Percentiles rank a stretch among this genome's conserved stretches.
phyloP scores from a whole-genome alignment of 2,329 filamentous ascomycete species.

The Metarhizium sp. region DNA sequence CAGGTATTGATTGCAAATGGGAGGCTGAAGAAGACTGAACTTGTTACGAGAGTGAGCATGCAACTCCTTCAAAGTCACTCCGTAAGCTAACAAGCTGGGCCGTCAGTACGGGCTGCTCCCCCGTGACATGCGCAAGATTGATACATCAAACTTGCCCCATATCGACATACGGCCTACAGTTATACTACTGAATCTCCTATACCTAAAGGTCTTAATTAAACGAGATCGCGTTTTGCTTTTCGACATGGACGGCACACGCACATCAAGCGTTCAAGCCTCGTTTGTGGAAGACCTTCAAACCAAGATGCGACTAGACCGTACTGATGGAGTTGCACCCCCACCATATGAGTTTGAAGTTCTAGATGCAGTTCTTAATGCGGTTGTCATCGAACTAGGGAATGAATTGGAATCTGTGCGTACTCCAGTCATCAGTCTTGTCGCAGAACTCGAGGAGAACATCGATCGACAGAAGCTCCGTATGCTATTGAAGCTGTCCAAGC shows the following conservation, averaged over 20 bases:
- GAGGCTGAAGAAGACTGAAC: constrained; percentile 92
- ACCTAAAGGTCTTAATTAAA: constrained; percentile 90
- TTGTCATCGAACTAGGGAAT: constrained; percentile 80
- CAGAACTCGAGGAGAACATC: constrained; percentile 90
- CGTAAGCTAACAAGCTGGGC: not conserved
- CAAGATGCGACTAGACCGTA: constrained; percentile 69
- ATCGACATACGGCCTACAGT: constrained; percentile 87
- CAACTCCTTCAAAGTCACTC: not conserved
- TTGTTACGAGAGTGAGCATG: constrained; percentile 71
- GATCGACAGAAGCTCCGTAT: constrained; percentile 86
- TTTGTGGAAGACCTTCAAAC: constrained; percentile 97
- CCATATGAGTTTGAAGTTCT: constrained; percentile 90
- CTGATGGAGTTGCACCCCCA: constrained; percentile 16
- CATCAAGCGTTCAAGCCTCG: constrained; percentile 86
- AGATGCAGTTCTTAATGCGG: constrained; percentile 87
- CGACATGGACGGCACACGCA: constrained; percentile 86
- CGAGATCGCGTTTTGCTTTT: constrained; percentile 87
- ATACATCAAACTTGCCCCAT: constrained; percentile 87
- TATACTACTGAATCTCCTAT: constrained; percentile 86
- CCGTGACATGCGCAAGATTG: constrained; percentile 91
- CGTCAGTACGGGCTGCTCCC: constrained; percentile 77
- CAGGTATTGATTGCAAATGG: constrained; percentile 86
- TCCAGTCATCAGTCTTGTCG: constrained; percentile 77
- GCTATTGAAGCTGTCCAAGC: constrained; percentile 86
- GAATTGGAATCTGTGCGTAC: constrained; percentile 90